Evolutionary conservation across 768 basidiomycete genomes (phyloP), one percentile per base, ranked within the genome.

Genomic region (Mycena sanguinolenta): DNA sequence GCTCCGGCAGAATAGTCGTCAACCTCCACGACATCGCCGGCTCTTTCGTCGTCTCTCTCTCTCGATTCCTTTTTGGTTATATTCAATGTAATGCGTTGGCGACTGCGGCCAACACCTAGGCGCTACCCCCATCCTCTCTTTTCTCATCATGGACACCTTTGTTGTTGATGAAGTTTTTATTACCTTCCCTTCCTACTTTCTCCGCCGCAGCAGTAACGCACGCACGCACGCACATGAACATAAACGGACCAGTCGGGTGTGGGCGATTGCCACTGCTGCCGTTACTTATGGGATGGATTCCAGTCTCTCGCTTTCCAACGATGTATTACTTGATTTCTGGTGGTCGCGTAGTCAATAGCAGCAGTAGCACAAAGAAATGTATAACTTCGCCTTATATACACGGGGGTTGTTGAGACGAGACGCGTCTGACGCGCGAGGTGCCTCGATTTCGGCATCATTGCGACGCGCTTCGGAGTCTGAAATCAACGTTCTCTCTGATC

Each of bases 1-100:
- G 74, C 69, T 13, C 36, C 73, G 8, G 73, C 77, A 13, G 71
- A 75, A 54, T 77, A 75, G 60, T 65, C 72, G 19, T 69, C 42
- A 27, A 12, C 34, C 19, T 23, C 2, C 44, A 34, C 44, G 44
- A 49, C 50, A 25, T 34, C 12, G 36, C 27, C 58, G 28, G 10
- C 32, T 34, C 32, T 34, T 34, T 10, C 32, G 32, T 34, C n/a
- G 30, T 27, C 23, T 23, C 23, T 27, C 23, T n/a, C 53, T 39
- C 28, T 53, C 46, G 42, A 32, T 39, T 32, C 38, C 38, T 58
- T 59, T 63, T 63, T 63, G 67, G 34, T 60, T 69, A 64, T 69
- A 63, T 49, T 58, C 61, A 66, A 54, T 67, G 70, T 71, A 71
- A 71, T 71, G 65, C 70, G 46, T 65, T 52, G 57, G 62, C 67